These are phyloP conservation scores for Meira nashicola DNA, from an alignment of 1,284 basidiomycete species.

Conservation along the genomic window DNA sequence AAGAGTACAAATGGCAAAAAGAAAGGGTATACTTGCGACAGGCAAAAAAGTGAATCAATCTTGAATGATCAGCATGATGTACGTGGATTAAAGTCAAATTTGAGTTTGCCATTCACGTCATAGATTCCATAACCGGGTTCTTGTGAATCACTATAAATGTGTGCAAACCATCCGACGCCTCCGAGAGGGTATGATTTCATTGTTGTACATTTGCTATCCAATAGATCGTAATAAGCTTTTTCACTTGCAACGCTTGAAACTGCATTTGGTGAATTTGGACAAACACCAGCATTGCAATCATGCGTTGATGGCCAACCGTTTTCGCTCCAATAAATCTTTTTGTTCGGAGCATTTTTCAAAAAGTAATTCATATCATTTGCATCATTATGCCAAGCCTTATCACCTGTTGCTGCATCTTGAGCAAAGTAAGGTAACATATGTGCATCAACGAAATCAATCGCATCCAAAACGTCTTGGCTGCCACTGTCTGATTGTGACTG, in stretches of 20 bases:
- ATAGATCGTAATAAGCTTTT: slow-evolving; percentile 54
- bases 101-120: not conserved
- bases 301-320: slow-evolving; percentile 40
- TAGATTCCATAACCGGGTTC: slow-evolving; percentile 12
- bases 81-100: too few relatives aligned
- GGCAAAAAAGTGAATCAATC: too few relatives aligned
- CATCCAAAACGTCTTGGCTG: slow-evolving; percentile 58
- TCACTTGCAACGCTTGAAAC: slow-evolving; percentile 28
- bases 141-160: slow-evolving; percentile 9
- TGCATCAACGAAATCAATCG: slow-evolving; percentile 65
- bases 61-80: too few relatives aligned
- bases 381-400: slow-evolving; percentile 62
- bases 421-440: slow-evolving; percentile 71
- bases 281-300: slow-evolving; percentile 17
- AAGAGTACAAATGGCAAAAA: too few relatives aligned
- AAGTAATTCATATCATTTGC: slow-evolving; percentile 60
- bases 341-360: slow-evolving; percentile 12
- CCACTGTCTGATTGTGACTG: slow-evolving; percentile 57
- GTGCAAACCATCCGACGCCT: slow-evolving; percentile 69
- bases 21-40: too few relatives aligned
- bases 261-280: slow-evolving; percentile 31
- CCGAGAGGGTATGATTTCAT: slow-evolving; percentile 42
- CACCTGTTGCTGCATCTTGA: slow-evolving; percentile 62
- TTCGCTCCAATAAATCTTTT: slow-evolving; percentile 59
- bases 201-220: slow-evolving; percentile 25